Evolutionary conservation across 176 grass and related monocot species (phyloP).

Genomic region (Phoenix roebelenii): DNA sequence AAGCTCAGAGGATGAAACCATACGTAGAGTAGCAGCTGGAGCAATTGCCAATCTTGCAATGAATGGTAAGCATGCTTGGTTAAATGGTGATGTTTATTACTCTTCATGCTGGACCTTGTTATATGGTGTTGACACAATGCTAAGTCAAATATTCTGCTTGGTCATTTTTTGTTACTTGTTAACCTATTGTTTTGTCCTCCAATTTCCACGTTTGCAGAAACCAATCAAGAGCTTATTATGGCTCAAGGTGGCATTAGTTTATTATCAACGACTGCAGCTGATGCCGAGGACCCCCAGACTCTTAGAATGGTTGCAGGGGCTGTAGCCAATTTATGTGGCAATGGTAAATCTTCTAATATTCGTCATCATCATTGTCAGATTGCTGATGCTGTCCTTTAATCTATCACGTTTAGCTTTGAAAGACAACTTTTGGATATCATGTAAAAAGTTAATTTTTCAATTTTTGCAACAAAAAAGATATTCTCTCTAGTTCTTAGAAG

Average conservation of each 20-base stretch:
- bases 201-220: slow-evolving; percentile 40
- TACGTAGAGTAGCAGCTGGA: slow-evolving; percentile 86
- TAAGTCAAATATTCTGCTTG: not conserved
- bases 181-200: not conserved
- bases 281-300: slow-evolving; percentile 94
- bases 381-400: too few species aligned
- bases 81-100: too few species aligned
- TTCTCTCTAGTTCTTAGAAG: too few species aligned
- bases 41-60: slow-evolving; percentile 99
- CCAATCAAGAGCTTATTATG: slow-evolving; percentile 99
- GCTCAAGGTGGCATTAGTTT: slow-evolving; percentile 79
- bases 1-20: slow-evolving; percentile 95
- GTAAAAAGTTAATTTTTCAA: too few species aligned
- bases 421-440: too few species aligned
- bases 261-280: slow-evolving; percentile 87
- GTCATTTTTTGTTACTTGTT: not conserved
- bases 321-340: slow-evolving; percentile 97
- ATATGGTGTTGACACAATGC: too few species aligned
- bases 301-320: slow-evolving; percentile 99
- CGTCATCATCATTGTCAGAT: not conserved
- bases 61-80: slow-evolving; percentile 45
- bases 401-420: too few species aligned
- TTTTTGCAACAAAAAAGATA: too few species aligned
- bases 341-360: slow-evolving; percentile 50
- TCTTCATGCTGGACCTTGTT: too few species aligned